Conservation (phyloP, 2,329 filamentous ascomycete genomes). For the Apiospora pterosperma region DNA sequence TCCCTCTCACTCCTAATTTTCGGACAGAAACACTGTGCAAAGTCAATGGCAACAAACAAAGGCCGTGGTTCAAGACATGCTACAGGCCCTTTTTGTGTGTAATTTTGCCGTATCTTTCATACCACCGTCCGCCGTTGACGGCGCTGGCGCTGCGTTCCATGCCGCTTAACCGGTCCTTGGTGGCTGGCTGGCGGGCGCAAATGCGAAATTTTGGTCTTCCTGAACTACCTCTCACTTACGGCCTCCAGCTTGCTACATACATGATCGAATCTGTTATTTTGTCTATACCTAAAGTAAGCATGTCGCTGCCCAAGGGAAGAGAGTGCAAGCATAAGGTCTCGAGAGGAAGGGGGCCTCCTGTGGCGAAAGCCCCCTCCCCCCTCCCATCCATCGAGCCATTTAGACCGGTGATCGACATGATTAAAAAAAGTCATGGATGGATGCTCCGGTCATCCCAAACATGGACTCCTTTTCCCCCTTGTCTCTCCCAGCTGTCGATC, state of each 20-base stretch:
- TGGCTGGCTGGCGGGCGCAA: not conserved
- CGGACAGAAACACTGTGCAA: not conserved
- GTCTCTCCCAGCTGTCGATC: not conserved
- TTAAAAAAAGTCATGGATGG: not conserved
- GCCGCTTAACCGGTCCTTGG: not conserved
- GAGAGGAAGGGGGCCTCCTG: not conserved
- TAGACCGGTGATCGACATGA: not conserved
- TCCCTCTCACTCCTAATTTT: not conserved
- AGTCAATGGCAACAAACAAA: not conserved
- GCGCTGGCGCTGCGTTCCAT: not conserved
- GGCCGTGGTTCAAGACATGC: not conserved
- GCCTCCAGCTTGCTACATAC: not conserved
- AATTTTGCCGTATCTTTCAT: not conserved
- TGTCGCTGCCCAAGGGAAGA: not conserved
- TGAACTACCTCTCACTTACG: not conserved
- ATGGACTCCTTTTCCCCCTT: not conserved
- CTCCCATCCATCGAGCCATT: not conserved
- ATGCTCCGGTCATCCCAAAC: not conserved
- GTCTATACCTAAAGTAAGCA: not conserved
- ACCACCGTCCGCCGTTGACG: not conserved
- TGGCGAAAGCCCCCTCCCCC: not conserved
- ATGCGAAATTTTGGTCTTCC: not conserved
- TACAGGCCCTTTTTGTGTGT: not conserved
- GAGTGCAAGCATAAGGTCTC: not conserved
- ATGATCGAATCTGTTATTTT: not conserved